A percentile compares a stretch with the other conserved stretches of the same genome.
phyloP scores from a whole-genome alignment of 371 early-diverging fungal genomes.

The Sporodiniella umbellata region DNA sequence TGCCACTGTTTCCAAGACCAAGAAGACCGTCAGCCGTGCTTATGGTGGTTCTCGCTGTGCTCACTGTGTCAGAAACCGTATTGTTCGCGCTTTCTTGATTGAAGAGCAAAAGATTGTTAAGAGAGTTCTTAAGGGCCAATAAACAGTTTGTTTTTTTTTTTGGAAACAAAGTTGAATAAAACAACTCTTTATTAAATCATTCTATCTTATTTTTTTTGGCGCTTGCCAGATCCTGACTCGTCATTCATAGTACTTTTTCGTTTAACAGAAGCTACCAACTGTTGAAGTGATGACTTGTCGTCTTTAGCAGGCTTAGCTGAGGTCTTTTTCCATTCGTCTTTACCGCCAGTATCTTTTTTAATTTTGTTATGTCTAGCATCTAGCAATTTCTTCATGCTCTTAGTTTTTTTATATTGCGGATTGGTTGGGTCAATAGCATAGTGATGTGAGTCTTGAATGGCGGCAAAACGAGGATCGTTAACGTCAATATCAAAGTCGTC shows the following conservation, averaged over 20 bases:
- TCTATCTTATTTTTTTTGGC: slow-evolving; percentile 38
- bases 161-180: no score
- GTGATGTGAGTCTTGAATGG: slow-evolving; percentile 77
- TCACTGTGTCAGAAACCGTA: slow-evolving; percentile 90
- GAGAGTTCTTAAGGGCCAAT: slow-evolving; percentile 84
- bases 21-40: slow-evolving; percentile 92
- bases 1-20: slow-evolving; percentile 82
- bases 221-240: slow-evolving; percentile 37
- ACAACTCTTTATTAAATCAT: no score
- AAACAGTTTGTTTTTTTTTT: neutral
- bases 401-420: slow-evolving; percentile 93
- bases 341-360: slow-evolving; percentile 10
- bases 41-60: slow-evolving; percentile 96
- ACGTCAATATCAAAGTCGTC: slow-evolving; percentile 86
- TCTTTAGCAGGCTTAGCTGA: neutral
- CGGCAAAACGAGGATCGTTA: slow-evolving; percentile 83
- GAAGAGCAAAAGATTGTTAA: slow-evolving; percentile 99
- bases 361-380: slow-evolving; percentile 65
- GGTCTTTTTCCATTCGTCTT: slow-evolving; percentile 40
- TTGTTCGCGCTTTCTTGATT: slow-evolving; percentile 97
- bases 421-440: slow-evolving; percentile 96
- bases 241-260: slow-evolving; percentile 49
- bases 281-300: slow-evolving; percentile 42
- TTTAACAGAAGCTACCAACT: slow-evolving; percentile 56
- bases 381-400: slow-evolving; percentile 81